Base-by-base conservation (phyloP, 140 eudicot species). In the Cichorium intybus region DNA sequence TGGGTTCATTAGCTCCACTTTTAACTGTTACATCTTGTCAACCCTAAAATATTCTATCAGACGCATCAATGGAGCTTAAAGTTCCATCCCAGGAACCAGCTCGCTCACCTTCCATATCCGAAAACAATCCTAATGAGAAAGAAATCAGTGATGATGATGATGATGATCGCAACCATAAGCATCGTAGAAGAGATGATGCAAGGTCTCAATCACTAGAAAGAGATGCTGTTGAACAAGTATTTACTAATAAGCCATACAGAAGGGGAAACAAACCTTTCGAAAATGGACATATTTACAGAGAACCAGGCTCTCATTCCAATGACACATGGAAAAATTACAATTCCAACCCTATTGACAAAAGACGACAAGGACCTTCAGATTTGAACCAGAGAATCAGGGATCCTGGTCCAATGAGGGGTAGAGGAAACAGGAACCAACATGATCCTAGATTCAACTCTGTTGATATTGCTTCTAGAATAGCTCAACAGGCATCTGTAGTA, bases 101-200 rank as follows among this genome's bases (percentile, higher is more conserved):
- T 54, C 80, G 74, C 60, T 86, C 87, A 49, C 90, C 94, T 75
- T 69, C 89, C 51, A 73, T 83, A 67, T 73, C 70, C 48, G 75
- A 65, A 54, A 81, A 82, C 72, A 95, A 93, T 73, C 82, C 85
- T 7, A 90, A 86, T 64, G 99, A 93, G 59, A 93, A 86, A 70
- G 97, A 88, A 81, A 75, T 88, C 61, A 93, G 95, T 71, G 98
- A 92, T 72, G 98, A 88, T 26, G 98, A 93, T 23, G 99, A 92
- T 58, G 98, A 93, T 78, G 99, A 93, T 80, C 99, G 99, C 66
- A 93, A 93, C 79, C 99, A 93, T 79, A 93, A 93, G 79, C 99
- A 93, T 73, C 97, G 99, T 62, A 85, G 95, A 72, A 79, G 86
- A 72, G 99, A 85, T 43, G 76, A 80, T 37, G 80, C 66, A 39